phyloP scores from a whole-genome alignment of 805 yeast species.

The Metschnikowia aberdeeniae region DNA sequence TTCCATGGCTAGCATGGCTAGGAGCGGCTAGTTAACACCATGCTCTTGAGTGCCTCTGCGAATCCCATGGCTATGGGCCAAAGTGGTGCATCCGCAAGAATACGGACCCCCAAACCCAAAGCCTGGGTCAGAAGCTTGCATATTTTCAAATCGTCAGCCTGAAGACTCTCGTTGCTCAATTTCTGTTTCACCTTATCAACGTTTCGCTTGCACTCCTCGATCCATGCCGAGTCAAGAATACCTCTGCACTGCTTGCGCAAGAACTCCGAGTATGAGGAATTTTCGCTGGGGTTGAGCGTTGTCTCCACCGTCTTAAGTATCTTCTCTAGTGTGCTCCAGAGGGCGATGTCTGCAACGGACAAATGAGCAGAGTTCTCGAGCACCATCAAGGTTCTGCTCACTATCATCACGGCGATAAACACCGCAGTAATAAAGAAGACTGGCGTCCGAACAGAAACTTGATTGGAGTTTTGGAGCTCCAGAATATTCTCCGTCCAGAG shows the following conservation, averaged over 20 bases:
- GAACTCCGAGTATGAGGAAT: constrained; percentile 55
- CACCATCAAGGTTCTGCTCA: constrained; percentile 57
- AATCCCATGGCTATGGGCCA: constrained; percentile 80
- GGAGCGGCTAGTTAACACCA: constrained; percentile 24
- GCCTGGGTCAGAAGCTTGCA: constrained; percentile 53
- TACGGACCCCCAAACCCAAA: constrained; percentile 67
- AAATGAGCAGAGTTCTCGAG: constrained; percentile 40
- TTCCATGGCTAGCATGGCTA: neutral
- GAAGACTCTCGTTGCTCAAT: constrained; percentile 13
- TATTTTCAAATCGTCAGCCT: constrained; percentile 34
- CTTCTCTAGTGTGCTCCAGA: constrained; percentile 61
- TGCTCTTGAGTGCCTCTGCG: constrained; percentile 72
- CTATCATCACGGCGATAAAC: constrained; percentile 56
- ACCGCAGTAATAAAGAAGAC: constrained; percentile 71
- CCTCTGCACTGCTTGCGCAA: constrained; percentile 57
- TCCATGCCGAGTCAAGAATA: constrained; percentile 40
- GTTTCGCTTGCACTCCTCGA: constrained; percentile 11
- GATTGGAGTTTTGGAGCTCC: constrained; percentile 58
- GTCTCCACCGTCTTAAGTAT: constrained; percentile 58
- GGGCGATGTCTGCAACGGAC: constrained; percentile 49
- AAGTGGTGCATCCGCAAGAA: constrained; percentile 79
- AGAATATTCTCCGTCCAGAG: constrained; percentile 73
- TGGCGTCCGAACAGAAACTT: constrained; percentile 68
- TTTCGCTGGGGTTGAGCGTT: constrained; percentile 49
- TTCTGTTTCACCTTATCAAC: constrained; percentile 6